Evolutionary conservation across 139 green algal genomes (phyloP).

Genomic region (Chlorella sorokiniana): DNA sequence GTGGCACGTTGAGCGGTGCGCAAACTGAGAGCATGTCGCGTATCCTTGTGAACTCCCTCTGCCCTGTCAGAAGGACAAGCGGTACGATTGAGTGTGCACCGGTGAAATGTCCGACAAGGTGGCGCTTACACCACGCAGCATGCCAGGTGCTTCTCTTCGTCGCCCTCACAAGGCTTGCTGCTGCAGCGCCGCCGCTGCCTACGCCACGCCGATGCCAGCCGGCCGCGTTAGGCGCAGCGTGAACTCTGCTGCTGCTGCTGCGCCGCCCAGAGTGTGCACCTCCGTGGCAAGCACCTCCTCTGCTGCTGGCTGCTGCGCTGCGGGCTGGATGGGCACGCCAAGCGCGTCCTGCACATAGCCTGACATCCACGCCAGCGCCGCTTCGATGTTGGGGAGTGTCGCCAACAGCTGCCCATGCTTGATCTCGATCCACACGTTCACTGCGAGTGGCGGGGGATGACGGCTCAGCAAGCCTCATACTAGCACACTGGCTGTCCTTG

Average conservation of each 20-base stretch:
- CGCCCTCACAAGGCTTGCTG: background rate
- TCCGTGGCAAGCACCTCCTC: constrained; percentile 65
- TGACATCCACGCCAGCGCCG: constrained; percentile 31
- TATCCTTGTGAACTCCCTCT: no score
- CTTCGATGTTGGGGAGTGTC: constrained; percentile 28
- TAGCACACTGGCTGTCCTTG: background rate
- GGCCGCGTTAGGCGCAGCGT: constrained; percentile 37
- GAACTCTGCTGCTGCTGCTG: constrained; percentile 30
- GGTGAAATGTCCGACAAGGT: no score
- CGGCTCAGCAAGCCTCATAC: background rate
- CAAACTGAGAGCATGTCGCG: no score
- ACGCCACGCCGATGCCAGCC: background rate
- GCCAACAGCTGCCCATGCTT: constrained; percentile 6
- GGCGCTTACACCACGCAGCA: no score
- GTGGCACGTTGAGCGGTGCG: no score
- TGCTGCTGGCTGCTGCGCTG: constrained; percentile 38
- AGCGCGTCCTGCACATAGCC: constrained; percentile 65
- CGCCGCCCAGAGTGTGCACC: constrained; percentile 15
- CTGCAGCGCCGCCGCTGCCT: background rate
- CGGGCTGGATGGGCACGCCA: constrained; percentile 50
- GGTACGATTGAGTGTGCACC: no score
- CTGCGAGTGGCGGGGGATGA: background rate
- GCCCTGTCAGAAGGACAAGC: no score
- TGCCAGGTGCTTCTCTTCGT: background rate
- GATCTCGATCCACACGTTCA: constrained; percentile 11